These are phyloP conservation scores for Puccinia hordei DNA, from an alignment of 1,284 basidiomycete genomes.

Conservation along the genomic window DNA sequence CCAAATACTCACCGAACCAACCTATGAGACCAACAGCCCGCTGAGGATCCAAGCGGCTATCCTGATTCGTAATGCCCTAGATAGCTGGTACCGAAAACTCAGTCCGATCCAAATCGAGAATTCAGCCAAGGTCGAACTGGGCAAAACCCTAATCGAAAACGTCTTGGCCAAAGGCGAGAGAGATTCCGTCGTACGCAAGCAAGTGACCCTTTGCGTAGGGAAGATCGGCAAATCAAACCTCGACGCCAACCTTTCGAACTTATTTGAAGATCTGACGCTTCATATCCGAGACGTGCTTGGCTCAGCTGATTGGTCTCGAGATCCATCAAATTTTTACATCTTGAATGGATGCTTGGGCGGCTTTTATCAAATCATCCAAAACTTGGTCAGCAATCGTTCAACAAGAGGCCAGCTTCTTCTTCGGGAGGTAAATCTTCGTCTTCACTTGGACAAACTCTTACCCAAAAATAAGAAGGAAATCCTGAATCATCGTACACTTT, in stretches of 20 bases:
- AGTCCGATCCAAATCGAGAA: slow-evolving; percentile 37
- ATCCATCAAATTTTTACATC: slow-evolving; percentile 41
- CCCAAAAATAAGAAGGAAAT: not conserved
- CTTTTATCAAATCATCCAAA: slow-evolving; percentile 47
- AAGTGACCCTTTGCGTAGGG: slow-evolving; percentile 37
- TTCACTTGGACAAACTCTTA: not conserved
- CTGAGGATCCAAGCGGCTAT: slow-evolving; percentile 42
- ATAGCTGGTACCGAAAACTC: slow-evolving; percentile 44
- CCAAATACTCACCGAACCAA: slow-evolving; percentile 34
- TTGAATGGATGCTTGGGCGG: slow-evolving; percentile 41
- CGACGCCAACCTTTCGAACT: slow-evolving; percentile 42
- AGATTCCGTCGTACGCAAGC: slow-evolving; percentile 40
- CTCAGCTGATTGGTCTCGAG: slow-evolving; percentile 17
- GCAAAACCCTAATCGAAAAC: slow-evolving; percentile 26
- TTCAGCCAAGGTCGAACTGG: slow-evolving; percentile 29
- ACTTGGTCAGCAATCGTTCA: slow-evolving; percentile 43
- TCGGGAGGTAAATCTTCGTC: slow-evolving; percentile 28
- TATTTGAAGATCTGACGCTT: slow-evolving; percentile 38
- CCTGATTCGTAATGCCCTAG: slow-evolving; percentile 42
- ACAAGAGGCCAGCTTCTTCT: slow-evolving; percentile 37
- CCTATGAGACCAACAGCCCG: slow-evolving; percentile 22
- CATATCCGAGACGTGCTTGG: slow-evolving; percentile 31
- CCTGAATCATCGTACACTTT: not conserved
- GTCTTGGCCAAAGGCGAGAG: slow-evolving; percentile 42
- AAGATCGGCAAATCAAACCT: slow-evolving; percentile 48